Percentiles rank a stretch among this genome's conserved stretches.
Evolutionary conservation across 2,329 filamentous ascomycete genomes (phyloP).

Genomic region (Trematosphaeria pertusa): DNA sequence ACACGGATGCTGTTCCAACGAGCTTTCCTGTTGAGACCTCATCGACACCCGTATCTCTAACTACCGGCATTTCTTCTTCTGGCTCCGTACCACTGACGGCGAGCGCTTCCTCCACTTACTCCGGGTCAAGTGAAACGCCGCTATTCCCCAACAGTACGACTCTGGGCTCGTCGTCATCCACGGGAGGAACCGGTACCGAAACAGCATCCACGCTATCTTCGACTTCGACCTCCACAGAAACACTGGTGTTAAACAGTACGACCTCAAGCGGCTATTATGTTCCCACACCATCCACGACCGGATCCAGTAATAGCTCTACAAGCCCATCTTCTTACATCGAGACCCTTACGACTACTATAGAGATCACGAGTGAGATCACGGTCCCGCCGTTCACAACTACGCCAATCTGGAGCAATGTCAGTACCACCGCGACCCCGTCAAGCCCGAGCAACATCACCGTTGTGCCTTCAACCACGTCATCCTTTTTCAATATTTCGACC

Average conservation of each 20-base stretch:
- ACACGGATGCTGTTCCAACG: slow-evolving; percentile 3
- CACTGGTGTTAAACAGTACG: no score
- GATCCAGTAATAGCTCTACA: no score
- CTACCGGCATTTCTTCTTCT: neutral
- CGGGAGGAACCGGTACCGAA: neutral
- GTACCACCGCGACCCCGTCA: no score
- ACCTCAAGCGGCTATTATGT: no score
- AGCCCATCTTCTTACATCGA: no score
- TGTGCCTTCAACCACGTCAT: neutral
- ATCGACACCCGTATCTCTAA: neutral
- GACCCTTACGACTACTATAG: no score
- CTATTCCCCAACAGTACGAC: neutral
- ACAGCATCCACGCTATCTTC: neutral
- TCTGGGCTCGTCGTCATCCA: neutral
- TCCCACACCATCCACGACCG: neutral
- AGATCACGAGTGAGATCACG: no score
- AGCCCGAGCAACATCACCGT: neutral
- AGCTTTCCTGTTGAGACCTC: neutral
- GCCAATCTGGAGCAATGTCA: no score
- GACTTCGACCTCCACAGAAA: no score
- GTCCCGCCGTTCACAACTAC: no score
- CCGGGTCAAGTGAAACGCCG: neutral
- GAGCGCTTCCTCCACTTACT: no score
- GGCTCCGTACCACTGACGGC: neutral
- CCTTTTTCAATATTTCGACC: neutral